phyloP scores from a whole-genome alignment of 2,329 filamentous ascomycete species.

The Calonectria naviculata region DNA sequence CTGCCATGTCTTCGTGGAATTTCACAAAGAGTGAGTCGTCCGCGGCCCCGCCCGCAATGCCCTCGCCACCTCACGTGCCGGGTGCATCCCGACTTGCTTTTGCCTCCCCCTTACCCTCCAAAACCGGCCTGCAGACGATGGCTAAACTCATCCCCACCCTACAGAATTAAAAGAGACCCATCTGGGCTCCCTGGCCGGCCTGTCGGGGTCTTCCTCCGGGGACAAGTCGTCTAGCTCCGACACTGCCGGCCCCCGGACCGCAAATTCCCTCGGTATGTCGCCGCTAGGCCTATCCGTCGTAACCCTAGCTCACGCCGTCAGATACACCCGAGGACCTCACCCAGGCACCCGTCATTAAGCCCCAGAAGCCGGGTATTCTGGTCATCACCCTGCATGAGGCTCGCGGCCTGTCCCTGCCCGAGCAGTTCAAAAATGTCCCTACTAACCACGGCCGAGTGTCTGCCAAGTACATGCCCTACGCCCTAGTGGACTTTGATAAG shows the following conservation, averaged over 20 bases:
- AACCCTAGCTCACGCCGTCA: neutral
- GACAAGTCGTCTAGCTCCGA: constrained; percentile 2
- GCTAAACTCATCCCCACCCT: neutral
- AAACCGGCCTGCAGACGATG: neutral
- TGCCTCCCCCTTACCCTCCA: neutral
- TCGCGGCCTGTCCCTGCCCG: constrained; percentile 85
- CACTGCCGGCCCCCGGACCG: neutral
- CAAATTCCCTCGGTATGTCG: constrained; percentile 3
- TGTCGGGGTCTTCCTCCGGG: constrained; percentile 14
- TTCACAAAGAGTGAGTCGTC: neutral
- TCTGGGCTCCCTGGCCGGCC: constrained; percentile 9
- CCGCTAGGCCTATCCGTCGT: neutral
- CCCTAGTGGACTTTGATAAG: constrained; percentile 96
- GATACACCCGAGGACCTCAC: constrained; percentile 75
- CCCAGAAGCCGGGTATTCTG: constrained; percentile 90
- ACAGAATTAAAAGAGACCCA: constrained; percentile 24
- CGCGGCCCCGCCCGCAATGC: neutral
- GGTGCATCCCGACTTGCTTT: no score
- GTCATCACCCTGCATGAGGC: constrained; percentile 97
- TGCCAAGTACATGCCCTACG: constrained; percentile 95
- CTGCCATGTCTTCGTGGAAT: constrained; percentile 2
- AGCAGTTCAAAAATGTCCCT: constrained; percentile 84
- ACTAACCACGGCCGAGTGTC: constrained; percentile 95
- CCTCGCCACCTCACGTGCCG: neutral
- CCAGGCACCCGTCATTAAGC: constrained; percentile 71